Evolutionary conservation across 2,329 filamentous ascomycete genomes (phyloP).

Genomic region (Aspergillus aculeatinus): DNA sequence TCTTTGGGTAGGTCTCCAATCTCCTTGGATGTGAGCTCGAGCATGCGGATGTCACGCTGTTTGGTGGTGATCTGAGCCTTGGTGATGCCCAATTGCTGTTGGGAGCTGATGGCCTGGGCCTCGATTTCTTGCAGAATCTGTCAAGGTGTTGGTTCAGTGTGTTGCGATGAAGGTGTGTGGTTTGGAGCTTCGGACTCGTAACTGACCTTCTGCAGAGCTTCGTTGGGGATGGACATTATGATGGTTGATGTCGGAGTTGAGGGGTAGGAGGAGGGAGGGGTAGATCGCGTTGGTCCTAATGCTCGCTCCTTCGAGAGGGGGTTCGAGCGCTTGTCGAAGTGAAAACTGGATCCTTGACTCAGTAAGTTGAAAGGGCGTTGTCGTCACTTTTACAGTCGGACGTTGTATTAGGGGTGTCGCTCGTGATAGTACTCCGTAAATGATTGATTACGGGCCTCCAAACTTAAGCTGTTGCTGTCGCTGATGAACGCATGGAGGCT

Average conservation of each 20-base stretch:
- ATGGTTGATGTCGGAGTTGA: constrained; percentile 9
- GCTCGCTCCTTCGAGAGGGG: neutral
- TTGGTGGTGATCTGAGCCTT: constrained; percentile 81
- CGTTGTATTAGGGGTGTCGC: neutral
- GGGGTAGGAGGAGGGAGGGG: neutral
- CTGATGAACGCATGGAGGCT: constrained; percentile 16
- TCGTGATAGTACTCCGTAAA: neutral
- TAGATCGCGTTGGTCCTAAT: neutral
- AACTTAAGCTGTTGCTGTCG: neutral
- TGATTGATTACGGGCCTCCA: neutral
- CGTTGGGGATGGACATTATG: constrained; percentile 88
- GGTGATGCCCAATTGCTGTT: constrained; percentile 87
- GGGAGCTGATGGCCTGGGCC: constrained; percentile 78
- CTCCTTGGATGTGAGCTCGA: constrained; percentile 83
- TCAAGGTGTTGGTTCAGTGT: neutral
- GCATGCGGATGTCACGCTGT: constrained; percentile 82
- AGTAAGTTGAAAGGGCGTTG: neutral
- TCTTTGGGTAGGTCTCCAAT: constrained; percentile 71
- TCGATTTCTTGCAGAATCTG: constrained; percentile 94
- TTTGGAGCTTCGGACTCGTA: neutral
- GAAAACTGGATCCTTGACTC: neutral
- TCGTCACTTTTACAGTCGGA: neutral
- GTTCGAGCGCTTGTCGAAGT: neutral
- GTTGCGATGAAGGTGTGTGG: constrained; percentile 9
- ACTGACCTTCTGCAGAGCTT: constrained; percentile 84